Conservation (phyloP, 108 stramenopile species). For the Nitzschia putrida region DNA sequence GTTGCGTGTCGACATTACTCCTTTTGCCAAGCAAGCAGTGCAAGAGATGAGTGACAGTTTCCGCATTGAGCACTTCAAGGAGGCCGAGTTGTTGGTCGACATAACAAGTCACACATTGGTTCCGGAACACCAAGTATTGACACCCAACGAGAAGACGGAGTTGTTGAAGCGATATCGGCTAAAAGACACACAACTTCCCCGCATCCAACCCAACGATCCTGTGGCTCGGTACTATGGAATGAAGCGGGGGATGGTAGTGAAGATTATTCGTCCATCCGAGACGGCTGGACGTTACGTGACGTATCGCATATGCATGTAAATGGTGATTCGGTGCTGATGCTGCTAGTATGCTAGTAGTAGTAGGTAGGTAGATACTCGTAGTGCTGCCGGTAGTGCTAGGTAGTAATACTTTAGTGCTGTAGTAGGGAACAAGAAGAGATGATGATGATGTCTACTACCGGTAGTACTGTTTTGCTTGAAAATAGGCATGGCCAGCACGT, state of each 20-base stretch:
- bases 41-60: conserved; percentile 86
- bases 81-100: conserved; percentile 97
- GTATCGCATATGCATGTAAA: conserved; percentile 96
- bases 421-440: too few species aligned
- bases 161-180: conserved; percentile 95
- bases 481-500: too few species aligned
- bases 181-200: conserved; percentile 96
- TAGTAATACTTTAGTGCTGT: too few species aligned
- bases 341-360: too few species aligned
- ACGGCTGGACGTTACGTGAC: conserved; percentile 99
- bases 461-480: too few species aligned
- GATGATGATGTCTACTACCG: too few species aligned
- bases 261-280: conserved; percentile 98
- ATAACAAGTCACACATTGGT: conserved; percentile 98
- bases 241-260: conserved; percentile 96
- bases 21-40: conserved; percentile 92
- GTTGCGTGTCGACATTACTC: conserved; percentile 85
- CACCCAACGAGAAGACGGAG: conserved; percentile 90
- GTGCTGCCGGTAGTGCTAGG: too few species aligned
- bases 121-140: conserved; percentile 91
- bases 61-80: conserved; percentile 97
- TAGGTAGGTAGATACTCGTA: too few species aligned
- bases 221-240: conserved; percentile 98
- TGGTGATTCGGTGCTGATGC: too few species aligned
- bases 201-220: conserved; percentile 98